phyloP scores from a whole-genome alignment of 331 rosid species.

The Pyrus hybrid region DNA sequence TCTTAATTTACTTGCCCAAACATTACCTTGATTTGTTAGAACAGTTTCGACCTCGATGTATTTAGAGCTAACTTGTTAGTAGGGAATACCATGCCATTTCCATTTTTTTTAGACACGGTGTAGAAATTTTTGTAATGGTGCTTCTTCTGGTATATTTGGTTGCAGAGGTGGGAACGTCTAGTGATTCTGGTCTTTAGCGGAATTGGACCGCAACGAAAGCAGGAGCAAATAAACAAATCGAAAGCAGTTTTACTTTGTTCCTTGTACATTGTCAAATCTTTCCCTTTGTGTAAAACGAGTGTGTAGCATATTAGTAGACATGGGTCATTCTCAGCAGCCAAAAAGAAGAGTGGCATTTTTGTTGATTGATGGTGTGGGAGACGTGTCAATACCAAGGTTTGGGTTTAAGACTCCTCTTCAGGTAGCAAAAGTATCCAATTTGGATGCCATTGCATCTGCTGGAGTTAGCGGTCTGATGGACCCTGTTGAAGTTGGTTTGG shows the following conservation, averaged over 20 bases:
- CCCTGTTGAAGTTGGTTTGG: slow-evolving; percentile 96
- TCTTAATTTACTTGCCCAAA: background rate
- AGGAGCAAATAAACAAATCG: background rate
- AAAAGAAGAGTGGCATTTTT: slow-evolving; percentile 91
- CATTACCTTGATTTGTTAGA: background rate
- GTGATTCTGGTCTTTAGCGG: slow-evolving; percentile 9
- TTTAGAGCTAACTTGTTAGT: background rate
- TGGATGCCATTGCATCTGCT: slow-evolving; percentile 87
- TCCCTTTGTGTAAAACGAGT: background rate
- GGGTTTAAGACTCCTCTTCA: slow-evolving; percentile 84
- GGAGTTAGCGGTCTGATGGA: slow-evolving; percentile 94
- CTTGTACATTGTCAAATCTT: background rate
- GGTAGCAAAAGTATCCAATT: slow-evolving; percentile 65
- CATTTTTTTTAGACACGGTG: background rate
- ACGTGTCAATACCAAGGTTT: slow-evolving; percentile 76
- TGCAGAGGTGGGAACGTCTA: slow-evolving; percentile 8
- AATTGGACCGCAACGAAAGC: background rate
- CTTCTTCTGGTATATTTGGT: background rate
- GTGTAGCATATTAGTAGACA: slow-evolving; percentile 9
- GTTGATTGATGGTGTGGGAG: slow-evolving; percentile 90
- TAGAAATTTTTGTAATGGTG: background rate
- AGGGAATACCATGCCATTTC: background rate
- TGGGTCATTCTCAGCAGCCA: slow-evolving; percentile 46
- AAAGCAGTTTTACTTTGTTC: background rate
- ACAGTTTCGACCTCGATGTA: background rate